Evolutionary conservation across 2,329 filamentous ascomycete species (phyloP).

Genomic region (Aspergillus quadrilineatus): DNA sequence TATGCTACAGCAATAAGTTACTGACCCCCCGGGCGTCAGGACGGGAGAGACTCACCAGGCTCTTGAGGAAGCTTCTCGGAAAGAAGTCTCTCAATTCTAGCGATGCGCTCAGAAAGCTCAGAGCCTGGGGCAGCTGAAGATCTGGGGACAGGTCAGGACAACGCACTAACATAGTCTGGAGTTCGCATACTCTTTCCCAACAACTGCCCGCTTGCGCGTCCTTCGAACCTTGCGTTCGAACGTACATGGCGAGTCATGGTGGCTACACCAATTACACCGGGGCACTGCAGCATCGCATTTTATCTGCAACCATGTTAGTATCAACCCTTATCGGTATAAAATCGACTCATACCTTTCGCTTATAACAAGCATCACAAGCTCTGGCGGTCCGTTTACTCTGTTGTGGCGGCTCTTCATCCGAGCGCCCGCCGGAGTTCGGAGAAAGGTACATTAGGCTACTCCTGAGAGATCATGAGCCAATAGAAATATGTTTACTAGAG

Average conservation of each 20-base stretch:
- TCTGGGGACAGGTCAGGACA: not conserved
- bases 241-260: conserved; percentile 50
- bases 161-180: not conserved
- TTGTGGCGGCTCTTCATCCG: conserved; percentile 21
- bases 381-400: conserved; percentile 30
- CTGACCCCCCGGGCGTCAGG: not conserved
- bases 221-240: conserved; percentile 38
- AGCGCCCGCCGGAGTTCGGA: conserved; percentile 17
- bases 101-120: conserved; percentile 40
- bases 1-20: conserved; percentile 15
- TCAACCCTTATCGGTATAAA: not conserved
- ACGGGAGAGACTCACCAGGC: conserved; percentile 20
- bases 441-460: conserved; percentile 18
- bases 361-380: conserved; percentile 53
- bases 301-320: conserved; percentile 38
- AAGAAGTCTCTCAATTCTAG: conserved; percentile 42
- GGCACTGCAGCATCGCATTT: conserved; percentile 50
- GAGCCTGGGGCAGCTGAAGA: conserved; percentile 24
- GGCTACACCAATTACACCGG: conserved; percentile 53
- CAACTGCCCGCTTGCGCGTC: conserved; percentile 28
- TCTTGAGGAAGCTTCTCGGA: conserved; percentile 30
- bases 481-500: not conserved
- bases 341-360: conserved; percentile 43
- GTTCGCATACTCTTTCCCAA: conserved; percentile 23
- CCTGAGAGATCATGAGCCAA: not conserved